Base-by-base conservation (phyloP, 345 rosid genomes). In the Viola odorata region DNA sequence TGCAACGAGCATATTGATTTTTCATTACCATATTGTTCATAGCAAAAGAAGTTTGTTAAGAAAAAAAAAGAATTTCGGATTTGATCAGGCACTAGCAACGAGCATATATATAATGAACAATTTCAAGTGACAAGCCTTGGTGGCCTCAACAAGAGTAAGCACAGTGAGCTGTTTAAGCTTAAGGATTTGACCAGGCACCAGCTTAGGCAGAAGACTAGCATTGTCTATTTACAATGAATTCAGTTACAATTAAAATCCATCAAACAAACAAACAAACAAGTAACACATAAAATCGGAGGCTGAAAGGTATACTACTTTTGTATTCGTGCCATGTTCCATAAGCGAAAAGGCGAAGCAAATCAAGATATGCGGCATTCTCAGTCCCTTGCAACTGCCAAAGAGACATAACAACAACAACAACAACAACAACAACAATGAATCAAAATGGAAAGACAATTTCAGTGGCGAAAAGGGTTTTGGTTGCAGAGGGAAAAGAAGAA, bases 81-180 rank as follows among this genome's bases (percentile, higher is more conserved):
- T n/a, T n/a, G n/a, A n/a, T n/a, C n/a, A n/a, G n/a, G n/a, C n/a
- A n/a, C n/a, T n/a, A n/a, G n/a, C n/a, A n/a, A n/a, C n/a, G n/a
- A n/a, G n/a, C n/a, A 42, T 36, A 39, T n/a, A n/a, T 37, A 55
- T 10, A 12, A 12, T n/a, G 8, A 53, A 42, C 0, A 16, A 16
- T n/a, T 41, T 57, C 36, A 59, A 45, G 23, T 7, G 23, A 57
- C 8, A 41, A 42, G 65, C 67, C 59, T 61, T 65, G 48, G 41
- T 61, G 16, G 57, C 15, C 58, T 56, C 66, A 9, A 55, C 62
- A 36, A 71, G 62, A 55, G 63, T 65, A 11, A 65, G 66, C 58
- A 71, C 44, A 17, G 58, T 60, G 8, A 71, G 75, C 45, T 65
- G 67, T 51, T 71, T 61, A 5, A 71, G 56, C 54, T 71, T 65